phyloP scores from a whole-genome alignment of 2,329 filamentous ascomycete genomes.

The Teratosphaeria pseudoeucalypti region DNA sequence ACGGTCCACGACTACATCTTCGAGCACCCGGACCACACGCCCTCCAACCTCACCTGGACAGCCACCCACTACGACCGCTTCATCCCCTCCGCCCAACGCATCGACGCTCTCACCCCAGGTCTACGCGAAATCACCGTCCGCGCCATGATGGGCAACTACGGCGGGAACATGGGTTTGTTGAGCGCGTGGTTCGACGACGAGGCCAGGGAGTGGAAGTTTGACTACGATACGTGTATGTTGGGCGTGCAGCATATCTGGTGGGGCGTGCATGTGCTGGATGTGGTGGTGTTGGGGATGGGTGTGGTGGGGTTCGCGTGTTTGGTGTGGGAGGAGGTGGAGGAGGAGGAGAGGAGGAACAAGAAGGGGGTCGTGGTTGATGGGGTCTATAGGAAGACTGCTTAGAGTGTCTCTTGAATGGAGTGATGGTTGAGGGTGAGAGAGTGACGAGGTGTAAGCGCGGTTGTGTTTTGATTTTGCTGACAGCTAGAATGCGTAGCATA shows the following conservation, averaged over 20 bases:
- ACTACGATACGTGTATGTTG: conserved; percentile 66
- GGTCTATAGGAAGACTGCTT: neutral
- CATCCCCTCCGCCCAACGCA: neutral
- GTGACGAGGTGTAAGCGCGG: too few relatives aligned
- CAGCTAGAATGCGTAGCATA: too few relatives aligned
- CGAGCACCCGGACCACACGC: conserved; percentile 2
- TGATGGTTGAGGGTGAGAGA: too few relatives aligned
- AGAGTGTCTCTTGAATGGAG: too few relatives aligned
- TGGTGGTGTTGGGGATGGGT: conserved; percentile 34
- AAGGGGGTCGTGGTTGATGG: neutral
- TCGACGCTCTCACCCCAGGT: conserved; percentile 29
- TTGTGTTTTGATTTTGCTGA: too few relatives aligned
- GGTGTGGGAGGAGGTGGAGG: conserved; percentile 1
- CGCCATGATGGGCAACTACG: conserved; percentile 96
- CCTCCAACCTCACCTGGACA: conserved; percentile 6
- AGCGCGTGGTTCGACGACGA: conserved; percentile 78
- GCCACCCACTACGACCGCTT: conserved; percentile 1
- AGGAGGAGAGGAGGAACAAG: neutral
- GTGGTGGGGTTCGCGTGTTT: conserved; percentile 4
- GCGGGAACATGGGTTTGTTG: conserved; percentile 81
- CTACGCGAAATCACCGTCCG: conserved; percentile 85
- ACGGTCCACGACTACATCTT: conserved; percentile 3
- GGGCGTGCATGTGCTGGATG: conserved; percentile 67
- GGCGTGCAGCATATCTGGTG: conserved; percentile 93
- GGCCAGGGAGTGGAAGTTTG: conserved; percentile 66